Evolutionary conservation across 805 yeast genomes (phyloP), one percentile per base, ranked within the genome.

Genomic region (Maudiozyma serrabonitensis): DNA sequence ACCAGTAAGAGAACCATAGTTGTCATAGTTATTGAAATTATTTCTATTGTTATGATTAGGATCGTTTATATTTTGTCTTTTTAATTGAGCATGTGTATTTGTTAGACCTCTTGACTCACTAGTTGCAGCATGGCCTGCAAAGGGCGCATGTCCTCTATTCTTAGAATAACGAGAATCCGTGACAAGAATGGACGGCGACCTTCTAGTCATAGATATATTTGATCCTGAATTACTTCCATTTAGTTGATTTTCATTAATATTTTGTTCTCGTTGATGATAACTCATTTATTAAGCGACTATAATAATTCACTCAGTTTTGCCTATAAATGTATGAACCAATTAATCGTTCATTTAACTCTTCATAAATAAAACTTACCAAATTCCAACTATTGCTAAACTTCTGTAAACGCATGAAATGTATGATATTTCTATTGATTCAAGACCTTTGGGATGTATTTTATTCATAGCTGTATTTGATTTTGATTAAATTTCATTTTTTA

Each of bases 161-260:
- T 76, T 75, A 5, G 77, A 64, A 52, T 80, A 75, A 52, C 98
- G 73, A 2, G 87, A 80, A 68, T 90, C 98, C 0, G 98, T 91
- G 38, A 90, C 98, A 50, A 90, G 74, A 60, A 90, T 90, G 1
- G 96, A 87, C 11, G 98, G 97, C 31, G 96, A 87, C 58, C 97
- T 70, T 58, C 86, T 87, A 13, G 95, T 56, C 61, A 65, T 52
- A 2, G 51, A 39, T 23, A 39, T 35, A 35, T n/a, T 35, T 35
- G 38, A 35, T 35, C 7, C 15, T 5, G 16, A 4, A n/a, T 15
- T 3, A 6, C 16, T n/a, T 15, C 32, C 26, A 26, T 32, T 19
- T 13, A 35, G 8, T 15, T 35, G 16, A 16, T n/a, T n/a, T 7
- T 35, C 38, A 35, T 35, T 13, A 6, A 5, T 15, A 35, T 35